Base-by-base conservation (phyloP, 2,329 filamentous ascomycete species). In the Pseudofabraea citricarpa region DNA sequence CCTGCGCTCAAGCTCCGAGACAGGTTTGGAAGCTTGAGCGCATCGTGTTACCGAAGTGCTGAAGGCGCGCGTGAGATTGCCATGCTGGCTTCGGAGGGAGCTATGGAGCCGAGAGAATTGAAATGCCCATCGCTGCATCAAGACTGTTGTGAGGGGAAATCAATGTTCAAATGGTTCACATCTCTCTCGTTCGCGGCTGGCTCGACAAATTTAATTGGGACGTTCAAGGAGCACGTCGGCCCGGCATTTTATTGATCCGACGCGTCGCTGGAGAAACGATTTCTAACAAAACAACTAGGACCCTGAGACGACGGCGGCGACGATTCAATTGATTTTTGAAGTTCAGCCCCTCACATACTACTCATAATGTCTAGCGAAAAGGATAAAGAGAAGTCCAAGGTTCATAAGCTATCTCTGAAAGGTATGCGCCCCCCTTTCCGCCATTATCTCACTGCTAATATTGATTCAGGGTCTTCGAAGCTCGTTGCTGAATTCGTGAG, bases 401-500 rank as follows among this genome's bases (percentile, higher is more conserved):
- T 90, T 48, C 93, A 98, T 73, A 97, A 95, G 74, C 79, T 98
- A 50, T 87, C 90, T 27, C 75, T 96, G 50, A 91, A 90, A 67
- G 88, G 86, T 68, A 79, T 29, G 86, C 81, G 18, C 26, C 27
- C 18, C 3, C 3, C 10, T 20, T 12, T 44, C 37, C 21, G n/a
- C 15, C 19, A 31, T 16, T n/a, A 19, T 32, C 13, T 36, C 35
- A 36, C 52, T 49, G 47, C 61, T 70, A 43, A 70, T 50, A 47
- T 26, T 33, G 8, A 40, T 48, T 35, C 52, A 81, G 79, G 82
- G 44, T 85, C 82, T 56, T 81, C 89, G 29, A 94, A 91, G 68
- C 79, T 95, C 27, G 90, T 97, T 45, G 87, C 91, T 35, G 93
- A 98, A 72, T 98, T 98, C 66, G 90, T 95, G 72, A 65, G 86